Base-by-base conservation (phyloP, 1,284 basidiomycete species). In the Leccinum colubrinum region DNA sequence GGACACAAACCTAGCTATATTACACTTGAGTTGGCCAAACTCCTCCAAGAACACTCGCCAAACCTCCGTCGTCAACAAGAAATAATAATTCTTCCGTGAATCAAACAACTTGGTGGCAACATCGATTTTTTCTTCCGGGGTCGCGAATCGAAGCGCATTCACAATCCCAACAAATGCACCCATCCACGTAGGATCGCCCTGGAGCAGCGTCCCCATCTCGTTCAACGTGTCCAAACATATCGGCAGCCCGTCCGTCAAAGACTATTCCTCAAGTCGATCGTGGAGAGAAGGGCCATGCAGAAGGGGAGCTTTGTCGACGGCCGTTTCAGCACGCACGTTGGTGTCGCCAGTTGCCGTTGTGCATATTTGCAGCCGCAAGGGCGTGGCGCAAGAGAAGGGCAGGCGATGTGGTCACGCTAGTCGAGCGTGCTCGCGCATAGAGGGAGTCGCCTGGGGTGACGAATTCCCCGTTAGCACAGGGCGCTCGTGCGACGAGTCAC, bases 221-320 rank as follows among this genome's bases (percentile, higher is more conserved):
- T 50, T 17, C 27, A 64, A 37, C 35, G 63, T 65, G 15, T 35
- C 60, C n/a, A 54, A 20, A n/a, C 55, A 65, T 3, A 14, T 50
- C 7, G 35, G 41, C 2, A 41, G 8, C 37, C 62, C 64, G 11
- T 54, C 55, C 7, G 35, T 50, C 11, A 55, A 54, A 22, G 62
- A 54, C 64, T 64, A 64, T 2, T 63, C 63, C 17, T 50, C 25
- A 35, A 63, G 51, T 5, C 62, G 55, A 20, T 64, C 62, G 9
- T 63, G 56, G 37, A 63, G 62, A 9, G 54, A 30, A 6, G 39
- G 61, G n/a, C 54, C 50, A n/a, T 39, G 14, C 1, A 55, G 55
- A 15, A 43, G 33, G 11, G 61, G 57, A n/a, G 48, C 33, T 15
- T 63, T 53, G 17, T 8, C 15, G 22, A 62, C 12, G 35, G 35